Evolutionary conservation across 352 stramenopile species (phyloP), one percentile per base, ranked within the genome.

Genomic region (Phytophthora melonis): DNA sequence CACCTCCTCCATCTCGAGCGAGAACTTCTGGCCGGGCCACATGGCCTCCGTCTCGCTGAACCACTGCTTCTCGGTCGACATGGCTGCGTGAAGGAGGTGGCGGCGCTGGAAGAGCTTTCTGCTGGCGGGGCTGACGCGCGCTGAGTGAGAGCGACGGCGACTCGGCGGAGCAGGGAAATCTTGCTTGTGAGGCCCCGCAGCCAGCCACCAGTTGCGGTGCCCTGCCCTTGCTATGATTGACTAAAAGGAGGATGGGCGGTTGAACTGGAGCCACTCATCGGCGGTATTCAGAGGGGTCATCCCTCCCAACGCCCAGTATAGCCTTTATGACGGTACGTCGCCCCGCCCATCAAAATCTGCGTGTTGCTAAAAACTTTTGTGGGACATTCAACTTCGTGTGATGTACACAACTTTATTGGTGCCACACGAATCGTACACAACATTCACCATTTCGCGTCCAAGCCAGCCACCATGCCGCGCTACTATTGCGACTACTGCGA

Each of bases 401-500:
- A 5, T 50, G 3, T 23, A 50, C 43, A 50, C 18, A 10, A 50
- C 21, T 23, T 10, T 18, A 9, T 32, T 21, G 1, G 9, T 34
- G 10, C 21, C 21, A 68, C 66, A 68, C 61, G 25, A 56, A 6
- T 34, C 5, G 11, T 23, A 63, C 61, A 60, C 19, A 68, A 63
- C 52, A 30, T 60, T 52, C 23, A 18, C 52, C 27, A 60, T 59
- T 71, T 36, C 47, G 9, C 19, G 11, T 47, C 11, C 39, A 18
- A 47, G 39, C 39, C 27, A 73, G 41, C 56, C 32, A 67, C 57
- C 18, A 98, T 98, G 92, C 93, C 92, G 75, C 91, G 93, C 70
- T 98, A 98, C 82, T 98, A 98, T 81, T 98, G 93, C 80, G 93
- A 98, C 80, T 98, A 98, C 80, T 98, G 94, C 78, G 93, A 98